Conservation (phyloP, 495 filamentous ascomycete species). For the Chaetomidium leptoderma region DNA sequence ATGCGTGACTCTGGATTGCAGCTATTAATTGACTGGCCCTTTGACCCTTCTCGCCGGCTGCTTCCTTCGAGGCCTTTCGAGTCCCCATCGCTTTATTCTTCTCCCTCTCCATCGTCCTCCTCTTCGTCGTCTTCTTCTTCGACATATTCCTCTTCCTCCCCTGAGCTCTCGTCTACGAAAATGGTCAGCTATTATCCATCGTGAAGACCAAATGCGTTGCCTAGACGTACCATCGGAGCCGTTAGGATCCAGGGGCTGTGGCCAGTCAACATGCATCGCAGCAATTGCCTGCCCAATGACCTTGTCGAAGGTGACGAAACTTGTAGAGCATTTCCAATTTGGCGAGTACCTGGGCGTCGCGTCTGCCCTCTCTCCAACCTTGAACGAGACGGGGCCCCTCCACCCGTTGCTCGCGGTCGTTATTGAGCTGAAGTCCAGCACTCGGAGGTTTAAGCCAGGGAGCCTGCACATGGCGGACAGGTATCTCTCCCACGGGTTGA, state of each 20-base stretch:
- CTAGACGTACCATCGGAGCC: conserved; percentile 1
- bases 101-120: neutral
- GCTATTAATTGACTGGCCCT: neutral
- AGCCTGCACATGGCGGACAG: conserved; percentile 19
- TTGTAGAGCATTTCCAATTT: conserved; percentile 3
- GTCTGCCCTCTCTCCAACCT: neutral
- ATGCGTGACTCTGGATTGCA: neutral
- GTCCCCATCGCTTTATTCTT: neutral
- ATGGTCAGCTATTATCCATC: neutral
- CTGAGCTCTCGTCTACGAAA: conserved; percentile 4
- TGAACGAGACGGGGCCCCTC: neutral
- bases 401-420: neutral
- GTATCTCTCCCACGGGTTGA: conserved; percentile 26
- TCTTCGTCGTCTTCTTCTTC: conserved; percentile 8
- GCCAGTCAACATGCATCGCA: neutral
- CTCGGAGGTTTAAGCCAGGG: conserved; percentile 9
- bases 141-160: conserved; percentile 15
- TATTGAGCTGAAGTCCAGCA: conserved; percentile 6
- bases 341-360: neutral
- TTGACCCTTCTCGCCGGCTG: too few species aligned
- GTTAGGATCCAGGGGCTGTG: neutral
- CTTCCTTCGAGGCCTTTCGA: too few species aligned
- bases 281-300: conserved; percentile 1
- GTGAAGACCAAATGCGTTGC: neutral
- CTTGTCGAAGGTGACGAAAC: conserved; percentile 1